Conservation (phyloP, 1,284 basidiomycete species). For the Farysia itapuensis region DNA sequence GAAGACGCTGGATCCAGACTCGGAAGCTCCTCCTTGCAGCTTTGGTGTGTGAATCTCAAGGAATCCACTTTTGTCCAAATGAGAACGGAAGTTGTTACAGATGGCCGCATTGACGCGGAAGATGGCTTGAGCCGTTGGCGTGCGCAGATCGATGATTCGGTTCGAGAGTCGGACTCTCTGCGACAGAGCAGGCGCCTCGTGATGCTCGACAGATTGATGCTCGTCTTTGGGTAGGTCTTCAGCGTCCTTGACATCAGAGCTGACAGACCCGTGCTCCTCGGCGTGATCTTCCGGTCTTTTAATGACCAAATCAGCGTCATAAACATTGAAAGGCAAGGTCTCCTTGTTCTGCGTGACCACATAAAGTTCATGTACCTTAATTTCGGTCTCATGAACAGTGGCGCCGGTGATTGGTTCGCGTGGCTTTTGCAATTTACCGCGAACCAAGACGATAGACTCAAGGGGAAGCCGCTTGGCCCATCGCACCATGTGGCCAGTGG, state of each 20-base stretch:
- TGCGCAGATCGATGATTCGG: slow-evolving; percentile 53
- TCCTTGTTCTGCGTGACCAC: slow-evolving; percentile 40
- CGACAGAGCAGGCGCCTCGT: slow-evolving; percentile 36
- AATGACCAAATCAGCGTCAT: slow-evolving; percentile 47
- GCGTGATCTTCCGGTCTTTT: slow-evolving; percentile 36
- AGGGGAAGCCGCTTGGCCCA: slow-evolving; percentile 50
- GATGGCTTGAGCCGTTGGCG: slow-evolving; percentile 50
- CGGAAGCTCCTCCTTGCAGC: slow-evolving; percentile 53
- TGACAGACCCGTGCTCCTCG: slow-evolving; percentile 4
- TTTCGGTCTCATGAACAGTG: slow-evolving; percentile 43
- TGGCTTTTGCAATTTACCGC: slow-evolving; percentile 44
- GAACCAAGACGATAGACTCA: slow-evolving; percentile 50
- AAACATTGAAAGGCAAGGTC: slow-evolving; percentile 52
- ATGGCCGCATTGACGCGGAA: slow-evolving; percentile 53
- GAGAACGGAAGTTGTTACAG: slow-evolving; percentile 50
- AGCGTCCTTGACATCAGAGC: slow-evolving; percentile 6
- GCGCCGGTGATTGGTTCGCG: slow-evolving; percentile 46
- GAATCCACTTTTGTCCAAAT: slow-evolving; percentile 42
- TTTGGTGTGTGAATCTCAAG: slow-evolving; percentile 57
- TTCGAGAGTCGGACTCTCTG: slow-evolving; percentile 52
- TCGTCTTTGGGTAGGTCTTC: slow-evolving; percentile 16
- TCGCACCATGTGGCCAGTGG: slow-evolving; percentile 51
- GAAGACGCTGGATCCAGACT: slow-evolving; percentile 53
- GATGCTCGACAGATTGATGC: slow-evolving; percentile 18
- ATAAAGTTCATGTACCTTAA: slow-evolving; percentile 47